A percentile compares a stretch with the other conserved stretches of the same genome.
Evolutionary conservation across 345 rosid genomes (phyloP).

Genomic region (Arabidopsis suecica): DNA sequence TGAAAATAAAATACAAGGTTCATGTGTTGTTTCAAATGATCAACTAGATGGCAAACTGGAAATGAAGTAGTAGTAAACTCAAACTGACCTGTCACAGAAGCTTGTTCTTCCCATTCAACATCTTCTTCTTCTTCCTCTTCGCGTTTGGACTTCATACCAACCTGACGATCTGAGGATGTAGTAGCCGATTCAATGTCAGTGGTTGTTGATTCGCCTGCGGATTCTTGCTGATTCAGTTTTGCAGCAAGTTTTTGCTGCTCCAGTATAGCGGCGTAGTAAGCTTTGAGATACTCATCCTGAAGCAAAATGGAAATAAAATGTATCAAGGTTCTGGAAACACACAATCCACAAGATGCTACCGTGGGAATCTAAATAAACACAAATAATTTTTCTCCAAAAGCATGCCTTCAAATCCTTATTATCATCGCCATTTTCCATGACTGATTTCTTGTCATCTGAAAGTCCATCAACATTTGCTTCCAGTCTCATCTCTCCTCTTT

Average conservation of each 20-base stretch:
- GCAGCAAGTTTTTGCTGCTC: slow-evolving; percentile 61
- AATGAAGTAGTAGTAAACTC: slow-evolving; percentile 2
- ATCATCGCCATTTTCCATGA: slow-evolving; percentile 52
- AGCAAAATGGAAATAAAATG: background rate
- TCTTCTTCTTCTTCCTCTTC: slow-evolving; percentile 70
- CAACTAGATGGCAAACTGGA: background rate
- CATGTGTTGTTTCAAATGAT: slow-evolving; percentile 25
- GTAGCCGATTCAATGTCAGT: slow-evolving; percentile 45
- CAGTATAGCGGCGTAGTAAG: slow-evolving; percentile 69
- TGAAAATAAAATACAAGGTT: background rate
- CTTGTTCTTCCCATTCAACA: slow-evolving; percentile 71
- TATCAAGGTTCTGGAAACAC: slow-evolving; percentile 2
- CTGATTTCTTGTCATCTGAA: slow-evolving; percentile 76
- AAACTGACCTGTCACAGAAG: slow-evolving; percentile 59
- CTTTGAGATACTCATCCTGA: slow-evolving; percentile 84
- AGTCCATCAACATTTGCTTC: slow-evolving; percentile 43
- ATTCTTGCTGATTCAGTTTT: slow-evolving; percentile 55
- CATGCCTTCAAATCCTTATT: slow-evolving; percentile 54
- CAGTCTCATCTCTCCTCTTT: slow-evolving; percentile 78
- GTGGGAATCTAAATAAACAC: background rate
- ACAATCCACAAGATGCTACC: background rate
- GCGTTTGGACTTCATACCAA: slow-evolving; percentile 75
- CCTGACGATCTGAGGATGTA: slow-evolving; percentile 59
- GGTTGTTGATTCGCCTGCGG: slow-evolving; percentile 33
- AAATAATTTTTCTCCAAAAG: slow-evolving; percentile 6